phyloP scores from a whole-genome alignment of 208 protist species.

The Crithidia sp. region DNA sequence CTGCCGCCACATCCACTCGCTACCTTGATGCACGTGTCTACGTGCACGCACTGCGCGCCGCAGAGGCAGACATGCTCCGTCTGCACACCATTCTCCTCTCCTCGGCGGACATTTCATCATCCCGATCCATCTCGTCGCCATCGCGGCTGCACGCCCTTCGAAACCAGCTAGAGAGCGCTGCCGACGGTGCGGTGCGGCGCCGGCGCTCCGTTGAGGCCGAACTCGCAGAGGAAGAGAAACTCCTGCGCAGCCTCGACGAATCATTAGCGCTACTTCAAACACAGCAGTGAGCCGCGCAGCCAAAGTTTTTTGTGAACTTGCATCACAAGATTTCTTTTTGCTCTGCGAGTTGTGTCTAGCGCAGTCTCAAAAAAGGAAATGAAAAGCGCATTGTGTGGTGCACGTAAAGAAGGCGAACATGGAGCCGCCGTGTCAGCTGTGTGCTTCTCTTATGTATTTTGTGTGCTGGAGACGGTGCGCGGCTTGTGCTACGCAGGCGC shows the following conservation, averaged over 20 bases:
- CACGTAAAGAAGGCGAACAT: no score
- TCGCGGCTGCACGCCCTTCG: constrained; percentile 16
- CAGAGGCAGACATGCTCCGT: constrained; percentile 21
- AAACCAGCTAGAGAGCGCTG: constrained; percentile 8
- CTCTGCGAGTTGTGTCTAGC: no score
- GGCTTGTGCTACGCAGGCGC: no score
- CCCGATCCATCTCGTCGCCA: not conserved
- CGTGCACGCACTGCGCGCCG: constrained; percentile 31
- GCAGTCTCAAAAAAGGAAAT: no score
- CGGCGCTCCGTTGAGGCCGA: constrained; percentile 14
- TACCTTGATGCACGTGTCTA: constrained; percentile 34
- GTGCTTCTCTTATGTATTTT: no score
- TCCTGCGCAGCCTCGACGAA: constrained; percentile 8
- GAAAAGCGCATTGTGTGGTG: no score
- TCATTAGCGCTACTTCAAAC: no score
- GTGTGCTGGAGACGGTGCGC: no score
- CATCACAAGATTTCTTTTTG: no score
- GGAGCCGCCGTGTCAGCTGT: no score
- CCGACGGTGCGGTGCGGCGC: not conserved
- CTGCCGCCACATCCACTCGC: constrained; percentile 2
- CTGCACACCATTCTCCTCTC: constrained; percentile 3
- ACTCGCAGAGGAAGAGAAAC: constrained; percentile 9
- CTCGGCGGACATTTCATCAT: not conserved
- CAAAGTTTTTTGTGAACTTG: no score
- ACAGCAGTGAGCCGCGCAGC: no score